Evolutionary conservation across 2,329 filamentous ascomycete species (phyloP).

Genomic region (Chrysosporium queenslandicum): DNA sequence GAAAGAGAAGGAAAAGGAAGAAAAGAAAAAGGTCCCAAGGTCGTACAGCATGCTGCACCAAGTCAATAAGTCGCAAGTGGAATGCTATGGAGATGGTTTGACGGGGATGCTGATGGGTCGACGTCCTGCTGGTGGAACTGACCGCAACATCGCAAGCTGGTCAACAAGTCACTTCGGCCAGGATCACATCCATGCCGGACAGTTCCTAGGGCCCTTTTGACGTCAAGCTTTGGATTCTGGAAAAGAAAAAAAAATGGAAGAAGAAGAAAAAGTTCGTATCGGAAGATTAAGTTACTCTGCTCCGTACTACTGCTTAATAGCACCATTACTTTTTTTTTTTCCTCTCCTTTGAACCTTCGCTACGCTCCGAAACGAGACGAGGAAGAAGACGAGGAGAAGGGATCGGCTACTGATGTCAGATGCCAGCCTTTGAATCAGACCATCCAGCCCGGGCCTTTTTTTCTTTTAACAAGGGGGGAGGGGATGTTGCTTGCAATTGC

Average conservation of each 20-base stretch:
- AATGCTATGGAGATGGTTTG: neutral
- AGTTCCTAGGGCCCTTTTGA: neutral
- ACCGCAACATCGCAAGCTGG: conserved; percentile 3
- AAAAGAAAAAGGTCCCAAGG: neutral
- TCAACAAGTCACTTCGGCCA: no score
- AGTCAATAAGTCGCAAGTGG: neutral
- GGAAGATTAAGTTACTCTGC: conserved; percentile 4
- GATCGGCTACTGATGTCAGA: conserved; percentile 5
- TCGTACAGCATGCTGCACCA: conserved; percentile 10
- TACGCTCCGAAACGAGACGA: neutral
- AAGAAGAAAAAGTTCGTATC: conserved; percentile 7
- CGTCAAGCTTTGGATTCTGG: conserved; percentile 8
- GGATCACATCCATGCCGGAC: neutral
- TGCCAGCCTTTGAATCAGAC: conserved; percentile 1
- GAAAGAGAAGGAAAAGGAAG: neutral
- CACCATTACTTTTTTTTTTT: neutral
- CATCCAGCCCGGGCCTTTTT: no score
- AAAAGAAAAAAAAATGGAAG: neutral
- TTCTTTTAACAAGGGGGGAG: neutral
- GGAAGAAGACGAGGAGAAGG: neutral
- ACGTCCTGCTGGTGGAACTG: conserved; percentile 7
- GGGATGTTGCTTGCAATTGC: conserved; percentile 5
- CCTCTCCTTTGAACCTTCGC: neutral
- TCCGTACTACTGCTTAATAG: no score
- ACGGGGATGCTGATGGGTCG: no score